These are phyloP conservation scores for Colletotrichum gloeosporioides DNA, from an alignment of 2,329 filamentous ascomycete species.

Conservation along the genomic window DNA sequence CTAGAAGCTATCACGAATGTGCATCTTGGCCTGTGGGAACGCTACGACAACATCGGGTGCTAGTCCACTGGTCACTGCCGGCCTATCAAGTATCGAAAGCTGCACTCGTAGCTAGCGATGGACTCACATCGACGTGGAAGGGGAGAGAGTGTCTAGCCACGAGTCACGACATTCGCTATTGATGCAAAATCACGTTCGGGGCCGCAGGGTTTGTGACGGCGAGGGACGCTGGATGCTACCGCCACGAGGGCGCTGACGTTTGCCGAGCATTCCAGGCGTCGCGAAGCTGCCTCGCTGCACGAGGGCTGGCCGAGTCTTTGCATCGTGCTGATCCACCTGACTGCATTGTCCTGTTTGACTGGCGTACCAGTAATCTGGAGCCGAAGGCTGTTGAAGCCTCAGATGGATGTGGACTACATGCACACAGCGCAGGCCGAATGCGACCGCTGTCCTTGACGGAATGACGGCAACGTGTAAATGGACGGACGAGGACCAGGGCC, in stretches of 20 bases:
- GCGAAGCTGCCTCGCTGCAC: neutral
- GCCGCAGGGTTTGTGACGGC: neutral
- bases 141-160: too few relatives aligned
- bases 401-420: too few relatives aligned
- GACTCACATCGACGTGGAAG: neutral
- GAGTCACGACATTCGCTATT: neutral
- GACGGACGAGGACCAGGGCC: too few relatives aligned
- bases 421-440: too few relatives aligned
- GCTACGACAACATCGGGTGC: neutral
- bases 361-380: too few relatives aligned
- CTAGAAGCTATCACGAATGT: neutral
- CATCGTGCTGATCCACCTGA: neutral
- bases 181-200: neutral
- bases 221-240: neutral
- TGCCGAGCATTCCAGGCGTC: neutral
- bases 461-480: too few relatives aligned
- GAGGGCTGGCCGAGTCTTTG: neutral
- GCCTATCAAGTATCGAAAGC: neutral
- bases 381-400: too few relatives aligned
- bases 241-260: neutral
- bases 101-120: neutral
- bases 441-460: too few relatives aligned
- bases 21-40: neutral
- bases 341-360: too few relatives aligned
- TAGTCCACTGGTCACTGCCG: neutral